Base-by-base conservation (phyloP, 495 filamentous ascomycete species). In the Aspergillus sparsus region DNA sequence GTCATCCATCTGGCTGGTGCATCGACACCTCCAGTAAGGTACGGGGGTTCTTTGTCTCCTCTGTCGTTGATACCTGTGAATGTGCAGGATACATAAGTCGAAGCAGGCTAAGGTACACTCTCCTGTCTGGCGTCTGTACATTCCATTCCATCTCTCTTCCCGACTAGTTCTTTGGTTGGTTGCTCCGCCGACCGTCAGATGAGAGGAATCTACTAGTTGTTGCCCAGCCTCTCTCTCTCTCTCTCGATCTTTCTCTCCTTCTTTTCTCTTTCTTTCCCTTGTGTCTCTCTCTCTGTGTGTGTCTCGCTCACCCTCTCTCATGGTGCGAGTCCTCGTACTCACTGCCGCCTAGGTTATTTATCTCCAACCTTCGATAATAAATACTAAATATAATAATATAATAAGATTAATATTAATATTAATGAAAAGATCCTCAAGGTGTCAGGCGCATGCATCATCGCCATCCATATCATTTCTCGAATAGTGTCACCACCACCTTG, bases 1-100 rank as follows among this genome's bases (percentile, higher is more conserved):
- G 16, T 16, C 15, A 16, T 9, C 44, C 44, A 18, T 47, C 44
- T 18, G 44, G 44, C 44, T 18, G 49, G 49, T 27, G 21, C 21
- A 32, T 33, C 13, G 11, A 51, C 49, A 47, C 10, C 13, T 31
- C 49, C 49, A 12, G 49, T 18, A 51, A 51, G 49, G 49, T 51
- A 51, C 49, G 34, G 21, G 18, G 9, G 10, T 13, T 34, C 49
- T 33, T 33, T 27, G 21, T 27, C 7, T 10, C 49, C 49, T 51
- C 21, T 51, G 32, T 32, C 32, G 21, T 51, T 51, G 11, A 31
- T 12, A 51, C 49, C 32, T 33, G 10, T 51, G 49, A 51, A 12
- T 12, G 49, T 51, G 49, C 49, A 51, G 21, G 49, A 51, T 34
- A 51, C 32, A 34, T 51, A 0, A 12, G 21, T 27, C 21, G 21